A percentile compares a stretch with the other conserved stretches of the same genome.
phyloP scores from a whole-genome alignment of 2,329 filamentous ascomycete species.

The Xylariaceae sp. region DNA sequence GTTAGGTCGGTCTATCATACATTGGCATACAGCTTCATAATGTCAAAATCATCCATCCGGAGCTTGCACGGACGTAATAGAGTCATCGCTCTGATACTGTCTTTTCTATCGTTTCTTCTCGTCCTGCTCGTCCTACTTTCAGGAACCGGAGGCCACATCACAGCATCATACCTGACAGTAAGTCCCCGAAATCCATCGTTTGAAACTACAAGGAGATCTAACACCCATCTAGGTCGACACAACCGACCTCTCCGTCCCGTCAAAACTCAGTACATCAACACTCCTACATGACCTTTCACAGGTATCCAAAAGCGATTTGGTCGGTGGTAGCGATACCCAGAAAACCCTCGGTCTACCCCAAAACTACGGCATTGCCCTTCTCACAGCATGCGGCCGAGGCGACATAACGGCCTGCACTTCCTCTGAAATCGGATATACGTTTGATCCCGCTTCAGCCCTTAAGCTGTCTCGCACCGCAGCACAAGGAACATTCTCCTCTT shows the following conservation, averaged over 20 bases:
- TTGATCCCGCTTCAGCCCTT: conserved; percentile 31
- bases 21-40: background rate
- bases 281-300: conserved; percentile 31
- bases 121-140: conserved; percentile 28
- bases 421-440: conserved; percentile 28
- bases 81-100: conserved; percentile 19
- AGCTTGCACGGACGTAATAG: conserved; percentile 9
- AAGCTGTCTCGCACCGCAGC: conserved; percentile 26
- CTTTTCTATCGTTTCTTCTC: conserved; percentile 24
- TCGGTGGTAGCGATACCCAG: conserved; percentile 27
- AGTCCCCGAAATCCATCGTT: background rate
- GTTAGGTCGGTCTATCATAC: too few relatives aligned
- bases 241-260: conserved; percentile 24
- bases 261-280: conserved; percentile 29
- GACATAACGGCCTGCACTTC: conserved; percentile 25
- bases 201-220: background rate
- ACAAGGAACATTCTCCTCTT: conserved; percentile 13
- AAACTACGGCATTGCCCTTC: conserved; percentile 30
- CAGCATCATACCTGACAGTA: conserved; percentile 35
- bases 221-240: conserved; percentile 27
- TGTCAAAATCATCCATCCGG: background rate
- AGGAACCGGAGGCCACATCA: conserved; percentile 22
- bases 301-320: conserved; percentile 30
- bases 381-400: conserved; percentile 30
- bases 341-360: conserved; percentile 26